Evolutionary conservation across 129 eudicot genomes (phyloP).

Genomic region (Lonicera japonica): DNA sequence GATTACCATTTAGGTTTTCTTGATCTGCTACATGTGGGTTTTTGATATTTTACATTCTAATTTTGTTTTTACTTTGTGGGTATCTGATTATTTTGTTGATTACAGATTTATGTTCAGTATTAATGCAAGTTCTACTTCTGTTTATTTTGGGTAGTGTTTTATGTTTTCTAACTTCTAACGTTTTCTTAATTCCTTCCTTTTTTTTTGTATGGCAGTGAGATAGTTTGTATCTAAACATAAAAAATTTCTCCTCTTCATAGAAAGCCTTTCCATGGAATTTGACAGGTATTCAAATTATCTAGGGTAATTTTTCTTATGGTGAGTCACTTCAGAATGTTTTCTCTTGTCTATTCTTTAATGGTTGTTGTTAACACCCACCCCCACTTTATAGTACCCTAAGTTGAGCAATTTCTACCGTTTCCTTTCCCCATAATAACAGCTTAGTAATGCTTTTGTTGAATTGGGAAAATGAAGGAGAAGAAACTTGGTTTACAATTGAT

Average conservation of each 20-base stretch:
- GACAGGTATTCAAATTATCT: conserved; percentile 35
- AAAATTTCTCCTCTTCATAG: background rate
- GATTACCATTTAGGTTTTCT: no score
- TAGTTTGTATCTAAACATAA: no score
- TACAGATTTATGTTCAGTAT: no score
- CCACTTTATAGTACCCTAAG: background rate
- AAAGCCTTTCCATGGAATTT: conserved; percentile 40
- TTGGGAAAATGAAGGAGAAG: background rate
- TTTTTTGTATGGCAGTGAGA: no score
- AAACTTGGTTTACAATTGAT: background rate
- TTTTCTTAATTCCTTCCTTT: no score
- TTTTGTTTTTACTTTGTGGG: no score
- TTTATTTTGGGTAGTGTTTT: no score
- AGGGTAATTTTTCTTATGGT: background rate
- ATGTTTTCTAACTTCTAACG: no score
- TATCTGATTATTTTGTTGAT: no score
- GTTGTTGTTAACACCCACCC: background rate
- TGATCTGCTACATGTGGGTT: no score
- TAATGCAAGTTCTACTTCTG: no score
- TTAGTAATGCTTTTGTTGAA: background rate
- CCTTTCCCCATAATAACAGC: background rate
- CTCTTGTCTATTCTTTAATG: background rate
- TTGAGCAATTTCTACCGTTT: background rate
- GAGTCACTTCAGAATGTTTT: background rate
- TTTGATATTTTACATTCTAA: no score